Evolutionary conservation across 164 flowering plant species (phyloP).

Genomic region (Magnolia sinica): DNA sequence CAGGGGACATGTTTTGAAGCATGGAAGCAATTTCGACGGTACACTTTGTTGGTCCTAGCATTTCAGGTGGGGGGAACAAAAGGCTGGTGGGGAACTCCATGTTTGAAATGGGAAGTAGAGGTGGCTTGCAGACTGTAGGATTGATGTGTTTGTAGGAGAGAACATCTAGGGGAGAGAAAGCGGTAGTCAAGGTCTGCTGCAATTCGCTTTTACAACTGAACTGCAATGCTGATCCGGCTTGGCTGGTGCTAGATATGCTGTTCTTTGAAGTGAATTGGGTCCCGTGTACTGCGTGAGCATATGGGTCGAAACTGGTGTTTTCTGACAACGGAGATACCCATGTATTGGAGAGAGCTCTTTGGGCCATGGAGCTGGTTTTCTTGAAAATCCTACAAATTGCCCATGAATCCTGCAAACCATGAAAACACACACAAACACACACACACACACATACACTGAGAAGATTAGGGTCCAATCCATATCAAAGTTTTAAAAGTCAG

Average conservation of each 20-base stretch:
- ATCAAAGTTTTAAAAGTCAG: neutral
- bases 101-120: constrained; percentile 23
- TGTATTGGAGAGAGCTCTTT: constrained; percentile 75
- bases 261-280: constrained; percentile 47
- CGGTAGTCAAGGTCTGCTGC: constrained; percentile 26
- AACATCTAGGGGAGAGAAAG: constrained; percentile 25
- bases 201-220: constrained; percentile 29
- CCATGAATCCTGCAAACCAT: constrained; percentile 77
- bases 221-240: constrained; percentile 33
- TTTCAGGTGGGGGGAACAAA: constrained; percentile 41
- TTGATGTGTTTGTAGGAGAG: constrained; percentile 34
- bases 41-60: constrained; percentile 29
- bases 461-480: neutral
- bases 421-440: neutral
- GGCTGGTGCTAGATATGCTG: constrained; percentile 44
- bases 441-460: neutral
- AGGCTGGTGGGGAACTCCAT: constrained; percentile 32
- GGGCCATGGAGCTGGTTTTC: constrained; percentile 77
- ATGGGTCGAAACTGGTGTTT: constrained; percentile 24
- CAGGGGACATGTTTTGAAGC: constrained; percentile 33
- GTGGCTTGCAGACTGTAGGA: constrained; percentile 27
- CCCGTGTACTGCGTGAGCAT: constrained; percentile 23
- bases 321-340: constrained; percentile 56
- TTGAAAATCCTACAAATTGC: constrained; percentile 97
- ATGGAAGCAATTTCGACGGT: constrained; percentile 39